A percentile compares a stretch with the other conserved stretches of the same genome.
Conservation (phyloP, 805 yeast genomes). For the Sugiyamaella boreocaroliniensis region DNA sequence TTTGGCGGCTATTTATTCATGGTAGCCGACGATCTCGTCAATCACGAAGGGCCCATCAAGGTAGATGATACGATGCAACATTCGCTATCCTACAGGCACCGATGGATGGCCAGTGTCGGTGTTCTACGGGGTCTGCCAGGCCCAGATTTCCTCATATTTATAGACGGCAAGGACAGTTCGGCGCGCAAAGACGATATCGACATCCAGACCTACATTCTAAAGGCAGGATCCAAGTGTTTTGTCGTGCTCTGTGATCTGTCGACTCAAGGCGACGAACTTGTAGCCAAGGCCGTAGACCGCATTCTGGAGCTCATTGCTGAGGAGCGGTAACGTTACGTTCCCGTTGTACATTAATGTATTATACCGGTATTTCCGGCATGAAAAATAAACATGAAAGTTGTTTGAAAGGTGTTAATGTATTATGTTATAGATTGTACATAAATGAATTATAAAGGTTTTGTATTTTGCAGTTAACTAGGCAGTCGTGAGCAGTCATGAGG, state of each 20-base stretch:
- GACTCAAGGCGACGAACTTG: not conserved
- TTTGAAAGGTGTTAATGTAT: not conserved
- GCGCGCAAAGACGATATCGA: not conserved
- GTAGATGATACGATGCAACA: not conserved
- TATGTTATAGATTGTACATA: too few species aligned
- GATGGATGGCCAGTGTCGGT: constrained; percentile 21
- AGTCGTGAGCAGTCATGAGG: too few species aligned
- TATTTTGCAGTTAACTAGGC: too few species aligned
- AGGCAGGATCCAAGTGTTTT: constrained; percentile 3
- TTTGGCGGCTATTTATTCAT: constrained; percentile 21
- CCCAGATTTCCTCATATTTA: constrained; percentile 22
- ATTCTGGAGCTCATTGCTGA: not conserved
- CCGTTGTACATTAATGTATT: not conserved
- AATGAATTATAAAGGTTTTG: too few species aligned
- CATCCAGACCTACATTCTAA: not conserved
- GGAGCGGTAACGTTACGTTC: not conserved
- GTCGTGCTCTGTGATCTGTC: not conserved
- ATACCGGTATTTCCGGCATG: not conserved
- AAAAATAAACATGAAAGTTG: not conserved
- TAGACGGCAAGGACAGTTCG: not conserved
- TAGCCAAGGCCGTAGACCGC: not conserved
- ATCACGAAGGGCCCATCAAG: constrained; percentile 7
- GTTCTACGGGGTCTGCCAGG: constrained; percentile 21
- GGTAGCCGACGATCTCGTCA: constrained; percentile 21
- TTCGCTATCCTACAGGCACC: constrained; percentile 13